These are phyloP conservation scores for Pseudocercospora fuligena DNA, from an alignment of 2,329 filamentous ascomycete species.

Conservation along the genomic window DNA sequence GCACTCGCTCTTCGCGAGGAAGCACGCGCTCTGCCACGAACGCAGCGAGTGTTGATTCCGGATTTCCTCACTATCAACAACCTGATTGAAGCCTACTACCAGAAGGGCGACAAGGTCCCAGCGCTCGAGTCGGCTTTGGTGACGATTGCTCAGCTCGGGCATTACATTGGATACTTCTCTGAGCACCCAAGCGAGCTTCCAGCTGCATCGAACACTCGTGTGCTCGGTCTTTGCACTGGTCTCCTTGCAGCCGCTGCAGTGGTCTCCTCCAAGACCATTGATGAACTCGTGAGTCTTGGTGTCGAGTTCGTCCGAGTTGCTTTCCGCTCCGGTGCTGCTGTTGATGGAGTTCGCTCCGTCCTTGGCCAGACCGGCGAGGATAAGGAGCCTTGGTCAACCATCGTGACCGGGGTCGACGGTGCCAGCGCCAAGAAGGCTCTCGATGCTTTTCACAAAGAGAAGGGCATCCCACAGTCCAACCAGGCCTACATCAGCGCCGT, in stretches of 20 bases:
- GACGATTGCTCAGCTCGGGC: conserved; percentile 67
- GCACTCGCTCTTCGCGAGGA: conserved; percentile 65
- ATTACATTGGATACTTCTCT: conserved; percentile 68
- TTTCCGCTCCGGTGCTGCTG: conserved; percentile 64
- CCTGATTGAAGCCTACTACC: conserved; percentile 67
- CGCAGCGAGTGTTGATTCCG: conserved; percentile 64
- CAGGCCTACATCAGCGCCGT: conserved; percentile 64
- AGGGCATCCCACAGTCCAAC: conserved; percentile 56
- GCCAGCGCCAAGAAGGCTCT: conserved; percentile 58
- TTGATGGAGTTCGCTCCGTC: conserved; percentile 48
- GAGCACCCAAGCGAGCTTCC: conserved; percentile 60
- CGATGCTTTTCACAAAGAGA: conserved; percentile 61
- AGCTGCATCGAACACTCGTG: conserved; percentile 54
- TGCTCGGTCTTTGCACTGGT: conserved; percentile 71
- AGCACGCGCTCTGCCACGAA: conserved; percentile 60
- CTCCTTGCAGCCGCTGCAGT: conserved; percentile 72
- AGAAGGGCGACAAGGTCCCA: conserved; percentile 61
- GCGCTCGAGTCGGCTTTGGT: conserved; percentile 69
- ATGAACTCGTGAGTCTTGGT: conserved; percentile 65
- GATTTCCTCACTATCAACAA: conserved; percentile 67
- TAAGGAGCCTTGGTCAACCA: conserved; percentile 69
- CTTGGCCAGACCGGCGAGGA: conserved; percentile 60
- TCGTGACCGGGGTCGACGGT: conserved; percentile 63
- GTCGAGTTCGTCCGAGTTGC: conserved; percentile 68
- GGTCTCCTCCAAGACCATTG: conserved; percentile 65